These are phyloP conservation scores for Tolypocladium inflatum DNA, from an alignment of 2,329 filamentous ascomycete species.

Conservation along the genomic window DNA sequence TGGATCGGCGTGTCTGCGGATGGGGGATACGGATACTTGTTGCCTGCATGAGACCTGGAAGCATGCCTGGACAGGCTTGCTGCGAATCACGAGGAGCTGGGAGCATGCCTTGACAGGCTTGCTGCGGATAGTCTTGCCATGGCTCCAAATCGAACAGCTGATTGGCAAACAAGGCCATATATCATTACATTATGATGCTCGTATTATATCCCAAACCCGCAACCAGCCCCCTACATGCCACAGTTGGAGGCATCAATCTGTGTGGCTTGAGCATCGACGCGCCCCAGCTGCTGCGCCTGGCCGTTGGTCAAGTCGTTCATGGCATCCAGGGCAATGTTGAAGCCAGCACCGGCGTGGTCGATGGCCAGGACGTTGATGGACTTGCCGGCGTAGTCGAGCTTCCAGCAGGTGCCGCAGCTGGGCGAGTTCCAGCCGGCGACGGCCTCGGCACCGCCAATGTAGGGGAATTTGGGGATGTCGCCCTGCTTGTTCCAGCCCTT, in stretches of 20 bases:
- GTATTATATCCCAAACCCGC: neutral
- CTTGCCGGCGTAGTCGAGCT: slow-evolving; percentile 39
- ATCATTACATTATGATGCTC: neutral
- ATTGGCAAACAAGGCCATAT: neutral
- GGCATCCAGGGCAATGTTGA: slow-evolving; percentile 48
- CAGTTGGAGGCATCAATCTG: slow-evolving; percentile 36
- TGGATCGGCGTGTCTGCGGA: neutral
- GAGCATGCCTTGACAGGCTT: neutral
- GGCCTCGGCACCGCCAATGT: slow-evolving; percentile 43
- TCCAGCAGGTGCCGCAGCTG: slow-evolving; percentile 51
- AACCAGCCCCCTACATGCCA: slow-evolving; percentile 18
- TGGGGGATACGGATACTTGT: neutral
- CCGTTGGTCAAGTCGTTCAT: slow-evolving; percentile 46
- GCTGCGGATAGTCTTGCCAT: neutral
- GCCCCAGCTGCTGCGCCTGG: slow-evolving; percentile 38
- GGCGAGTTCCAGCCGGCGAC: slow-evolving; percentile 47
- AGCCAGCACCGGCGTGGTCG: slow-evolving; percentile 38
- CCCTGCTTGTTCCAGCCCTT: slow-evolving; percentile 50
- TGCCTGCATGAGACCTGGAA: neutral
- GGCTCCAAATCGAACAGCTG: neutral
- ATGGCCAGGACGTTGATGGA: slow-evolving; percentile 47
- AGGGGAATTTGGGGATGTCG: slow-evolving; percentile 38
- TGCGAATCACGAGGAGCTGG: neutral
- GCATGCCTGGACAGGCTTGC: neutral
- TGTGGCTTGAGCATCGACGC: slow-evolving; percentile 37